Conservation (phyloP, 441 rosid genomes). For the Erysimum cheiri region DNA sequence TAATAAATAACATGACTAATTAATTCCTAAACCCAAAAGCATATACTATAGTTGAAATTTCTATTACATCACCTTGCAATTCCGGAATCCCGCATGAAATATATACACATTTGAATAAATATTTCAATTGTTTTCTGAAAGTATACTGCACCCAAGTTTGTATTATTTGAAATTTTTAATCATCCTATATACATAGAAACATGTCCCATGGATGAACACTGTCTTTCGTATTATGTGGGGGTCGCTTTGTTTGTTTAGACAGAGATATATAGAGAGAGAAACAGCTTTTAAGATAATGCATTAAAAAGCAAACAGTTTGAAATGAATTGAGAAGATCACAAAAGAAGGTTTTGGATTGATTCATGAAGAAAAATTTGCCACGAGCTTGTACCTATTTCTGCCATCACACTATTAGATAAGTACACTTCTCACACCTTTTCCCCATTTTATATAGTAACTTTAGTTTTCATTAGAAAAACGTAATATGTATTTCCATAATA, state of each 20-base stretch:
- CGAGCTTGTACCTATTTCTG: slow-evolving; percentile 22
- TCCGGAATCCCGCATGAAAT: neutral
- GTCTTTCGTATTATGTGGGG: slow-evolving; percentile 41
- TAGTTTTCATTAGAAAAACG: neutral
- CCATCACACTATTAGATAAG: slow-evolving; percentile 36
- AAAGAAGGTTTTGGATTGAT: slow-evolving; percentile 26
- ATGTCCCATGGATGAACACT: slow-evolving; percentile 40
- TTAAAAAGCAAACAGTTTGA: slow-evolving; percentile 28
- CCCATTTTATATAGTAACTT: neutral
- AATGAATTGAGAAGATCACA: slow-evolving; percentile 33
- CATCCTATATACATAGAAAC: slow-evolving; percentile 6
- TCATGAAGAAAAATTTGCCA: slow-evolving; percentile 13
- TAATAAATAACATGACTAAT: slow-evolving; percentile 2
- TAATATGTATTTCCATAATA: neutral
- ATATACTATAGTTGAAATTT: neutral
- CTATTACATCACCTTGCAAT: neutral
- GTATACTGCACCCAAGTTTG: slow-evolving; percentile 21
- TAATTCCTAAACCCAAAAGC: neutral
- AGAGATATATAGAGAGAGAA: neutral
- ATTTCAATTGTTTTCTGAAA: slow-evolving; percentile 26
- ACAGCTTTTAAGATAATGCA: slow-evolving; percentile 20
- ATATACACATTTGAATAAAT: neutral
- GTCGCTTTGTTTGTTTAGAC: slow-evolving; percentile 33
- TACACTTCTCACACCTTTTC: slow-evolving; percentile 31
- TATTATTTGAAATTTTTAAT: slow-evolving; percentile 10